phyloP scores from a whole-genome alignment of 192 early-diverging fungal species.

The Podila epicladia region DNA sequence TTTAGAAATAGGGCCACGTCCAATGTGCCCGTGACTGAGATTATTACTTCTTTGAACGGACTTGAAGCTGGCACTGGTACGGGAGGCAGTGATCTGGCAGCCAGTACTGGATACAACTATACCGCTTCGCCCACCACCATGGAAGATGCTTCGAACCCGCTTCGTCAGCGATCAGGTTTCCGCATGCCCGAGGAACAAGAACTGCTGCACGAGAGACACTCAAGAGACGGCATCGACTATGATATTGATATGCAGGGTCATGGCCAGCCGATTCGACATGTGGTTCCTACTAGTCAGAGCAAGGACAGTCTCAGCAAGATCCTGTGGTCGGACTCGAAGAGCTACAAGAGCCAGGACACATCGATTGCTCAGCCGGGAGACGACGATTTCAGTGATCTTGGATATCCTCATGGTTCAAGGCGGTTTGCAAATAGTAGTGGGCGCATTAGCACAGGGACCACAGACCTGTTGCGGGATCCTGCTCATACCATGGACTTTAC shows the following conservation, averaged over 20 bases:
- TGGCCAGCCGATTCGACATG: constrained; percentile 12
- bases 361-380: background rate
- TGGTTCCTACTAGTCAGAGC: background rate
- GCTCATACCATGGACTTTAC: constrained; percentile 47
- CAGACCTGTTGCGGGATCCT: constrained; percentile 25
- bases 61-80: background rate
- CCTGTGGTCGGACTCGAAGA: constrained; percentile 11
- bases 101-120: too few species aligned
- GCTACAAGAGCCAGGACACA: constrained; percentile 3
- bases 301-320: constrained; percentile 4
- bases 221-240: constrained; percentile 6
- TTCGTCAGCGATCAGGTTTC: background rate
- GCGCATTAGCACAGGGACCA: constrained; percentile 26
- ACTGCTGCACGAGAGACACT: background rate
- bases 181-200: background rate
- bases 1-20: constrained; percentile 59
- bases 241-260: constrained; percentile 42
- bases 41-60: constrained; percentile 42
- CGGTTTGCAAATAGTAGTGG: constrained; percentile 6
- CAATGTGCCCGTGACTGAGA: constrained; percentile 52
- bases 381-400: constrained; percentile 1
- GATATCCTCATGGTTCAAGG: constrained; percentile 2
- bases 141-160: background rate
- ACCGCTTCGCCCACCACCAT: too few species aligned
- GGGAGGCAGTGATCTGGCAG: background rate